These are phyloP conservation scores for Allium sativum DNA, from an alignment of 106 monocot species.

Conservation along the genomic window DNA sequence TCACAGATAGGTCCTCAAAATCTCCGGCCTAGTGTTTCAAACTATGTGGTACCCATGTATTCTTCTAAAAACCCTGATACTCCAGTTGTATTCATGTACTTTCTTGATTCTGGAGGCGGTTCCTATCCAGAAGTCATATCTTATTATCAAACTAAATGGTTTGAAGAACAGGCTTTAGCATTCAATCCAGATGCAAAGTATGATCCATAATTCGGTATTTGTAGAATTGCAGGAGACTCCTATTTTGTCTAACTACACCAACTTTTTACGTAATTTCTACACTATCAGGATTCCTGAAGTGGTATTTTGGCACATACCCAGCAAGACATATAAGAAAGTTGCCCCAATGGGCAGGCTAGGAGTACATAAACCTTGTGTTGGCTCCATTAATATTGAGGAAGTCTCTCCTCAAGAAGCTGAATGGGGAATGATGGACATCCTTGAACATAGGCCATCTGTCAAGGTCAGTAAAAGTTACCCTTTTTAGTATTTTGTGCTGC, in stretches of 20 bases:
- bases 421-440: slow-evolving; percentile 77
- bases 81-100: slow-evolving; percentile 52
- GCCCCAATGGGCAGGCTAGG: slow-evolving; percentile 34
- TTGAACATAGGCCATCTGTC: slow-evolving; percentile 45
- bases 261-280: background rate
- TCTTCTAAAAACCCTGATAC: slow-evolving; percentile 27
- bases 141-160: slow-evolving; percentile 62
- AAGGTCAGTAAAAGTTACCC: slow-evolving; percentile 34
- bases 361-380: slow-evolving; percentile 57
- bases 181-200: slow-evolving; percentile 63
- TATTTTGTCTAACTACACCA: background rate
- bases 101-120: slow-evolving; percentile 91
- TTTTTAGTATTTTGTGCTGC: too few relatives aligned
- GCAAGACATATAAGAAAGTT: slow-evolving; percentile 48
- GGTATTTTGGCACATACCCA: slow-evolving; percentile 94
- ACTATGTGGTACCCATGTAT: slow-evolving; percentile 55
- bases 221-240: background rate
- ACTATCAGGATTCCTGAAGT: slow-evolving; percentile 61
- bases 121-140: slow-evolving; percentile 88
- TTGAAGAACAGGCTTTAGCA: slow-evolving; percentile 29
- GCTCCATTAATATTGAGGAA: slow-evolving; percentile 66
- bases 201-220: background rate
- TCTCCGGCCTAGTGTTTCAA: slow-evolving; percentile 76
- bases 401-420: slow-evolving; percentile 85
- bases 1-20: slow-evolving; percentile 49